phyloP scores from a whole-genome alignment of 1,284 basidiomycete species.

The Malassezia slooffiae region DNA sequence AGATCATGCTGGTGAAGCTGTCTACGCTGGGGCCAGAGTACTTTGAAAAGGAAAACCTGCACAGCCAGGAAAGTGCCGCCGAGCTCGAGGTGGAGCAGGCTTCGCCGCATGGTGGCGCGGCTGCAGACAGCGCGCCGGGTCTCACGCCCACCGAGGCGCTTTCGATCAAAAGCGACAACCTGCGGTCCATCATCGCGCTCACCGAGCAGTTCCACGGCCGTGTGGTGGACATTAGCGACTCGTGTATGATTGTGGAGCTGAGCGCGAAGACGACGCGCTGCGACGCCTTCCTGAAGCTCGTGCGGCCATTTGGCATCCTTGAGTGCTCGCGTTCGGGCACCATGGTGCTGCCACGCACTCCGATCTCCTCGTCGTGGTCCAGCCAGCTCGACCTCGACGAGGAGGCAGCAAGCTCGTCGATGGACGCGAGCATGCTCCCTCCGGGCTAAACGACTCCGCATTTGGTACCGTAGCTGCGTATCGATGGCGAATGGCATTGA shows the following conservation, averaged over 20 bases:
- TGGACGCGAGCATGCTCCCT: slow-evolving; percentile 41
- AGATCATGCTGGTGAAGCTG: slow-evolving; percentile 77
- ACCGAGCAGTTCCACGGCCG: slow-evolving; percentile 80
- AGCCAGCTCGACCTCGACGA: slow-evolving; percentile 28
- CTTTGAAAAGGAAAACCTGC: slow-evolving; percentile 54
- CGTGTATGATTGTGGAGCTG: slow-evolving; percentile 87
- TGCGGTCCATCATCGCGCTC: slow-evolving; percentile 73
- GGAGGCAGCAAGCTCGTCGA: slow-evolving; percentile 23
- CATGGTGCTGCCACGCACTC: slow-evolving; percentile 43
- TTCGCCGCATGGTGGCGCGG: slow-evolving; percentile 4
- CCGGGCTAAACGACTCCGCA: slow-evolving; percentile 41
- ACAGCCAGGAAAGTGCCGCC: slow-evolving; percentile 13
- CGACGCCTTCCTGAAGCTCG: slow-evolving; percentile 79
- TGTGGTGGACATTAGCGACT: slow-evolving; percentile 87
- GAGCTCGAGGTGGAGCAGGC: slow-evolving; percentile 25
- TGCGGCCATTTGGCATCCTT: slow-evolving; percentile 88
- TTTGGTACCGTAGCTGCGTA: no score
- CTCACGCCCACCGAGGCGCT: slow-evolving; percentile 67
- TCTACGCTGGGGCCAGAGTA: slow-evolving; percentile 97
- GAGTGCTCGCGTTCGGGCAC: slow-evolving; percentile 78
- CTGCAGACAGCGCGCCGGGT: slow-evolving; percentile 48
- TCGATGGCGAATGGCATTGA: no score
- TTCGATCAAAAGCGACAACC: slow-evolving; percentile 75
- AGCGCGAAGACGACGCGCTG: slow-evolving; percentile 82
- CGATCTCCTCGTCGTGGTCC: slow-evolving; percentile 36